phyloP scores from a whole-genome alignment of 1,284 basidiomycete genomes.

The Ganoderma sinense region DNA sequence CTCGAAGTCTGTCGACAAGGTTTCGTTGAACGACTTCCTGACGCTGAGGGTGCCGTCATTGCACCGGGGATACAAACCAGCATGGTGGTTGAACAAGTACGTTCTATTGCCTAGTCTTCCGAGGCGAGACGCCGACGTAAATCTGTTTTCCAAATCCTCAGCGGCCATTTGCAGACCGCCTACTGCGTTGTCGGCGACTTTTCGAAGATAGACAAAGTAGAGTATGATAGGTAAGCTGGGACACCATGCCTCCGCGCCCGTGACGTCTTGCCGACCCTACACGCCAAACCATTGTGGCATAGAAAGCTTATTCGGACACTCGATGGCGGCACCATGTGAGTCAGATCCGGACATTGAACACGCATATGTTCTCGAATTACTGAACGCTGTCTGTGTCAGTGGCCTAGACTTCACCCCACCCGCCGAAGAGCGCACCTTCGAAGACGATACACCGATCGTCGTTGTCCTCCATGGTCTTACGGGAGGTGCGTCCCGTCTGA shows the following conservation, averaged over 20 bases:
- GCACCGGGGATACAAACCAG: slow-evolving; percentile 58
- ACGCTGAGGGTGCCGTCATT: slow-evolving; percentile 66
- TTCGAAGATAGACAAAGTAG: slow-evolving; percentile 72
- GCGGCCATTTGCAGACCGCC: slow-evolving; percentile 79
- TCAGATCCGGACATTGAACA: slow-evolving; percentile 20
- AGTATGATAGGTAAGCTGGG: slow-evolving; percentile 67
- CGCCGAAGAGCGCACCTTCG: slow-evolving; percentile 56
- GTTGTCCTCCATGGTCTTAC: slow-evolving; percentile 89
- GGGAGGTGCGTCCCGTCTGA: slow-evolving; percentile 61
- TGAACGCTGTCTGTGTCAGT: slow-evolving; percentile 44
- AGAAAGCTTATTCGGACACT: slow-evolving; percentile 66
- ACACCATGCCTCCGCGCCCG: slow-evolving; percentile 6
- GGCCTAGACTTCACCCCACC: slow-evolving; percentile 77
- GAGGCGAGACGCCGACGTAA: neutral
- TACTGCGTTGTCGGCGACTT: slow-evolving; percentile 79
- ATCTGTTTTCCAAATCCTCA: slow-evolving; percentile 35
- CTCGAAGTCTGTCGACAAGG: slow-evolving; percentile 38
- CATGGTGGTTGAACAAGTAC: slow-evolving; percentile 78
- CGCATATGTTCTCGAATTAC: slow-evolving; percentile 3
- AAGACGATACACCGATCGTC: slow-evolving; percentile 79
- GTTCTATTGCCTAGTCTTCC: slow-evolving; percentile 28
- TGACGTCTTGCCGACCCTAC: slow-evolving; percentile 11
- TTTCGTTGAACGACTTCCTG: slow-evolving; percentile 61
- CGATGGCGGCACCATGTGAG: slow-evolving; percentile 79
- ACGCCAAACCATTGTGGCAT: slow-evolving; percentile 13